A percentile compares a stretch with the other conserved stretches of the same genome.
Conservation (phyloP, 1,139 yeast genomes). For the Lodderomyces oxycetoniae region DNA sequence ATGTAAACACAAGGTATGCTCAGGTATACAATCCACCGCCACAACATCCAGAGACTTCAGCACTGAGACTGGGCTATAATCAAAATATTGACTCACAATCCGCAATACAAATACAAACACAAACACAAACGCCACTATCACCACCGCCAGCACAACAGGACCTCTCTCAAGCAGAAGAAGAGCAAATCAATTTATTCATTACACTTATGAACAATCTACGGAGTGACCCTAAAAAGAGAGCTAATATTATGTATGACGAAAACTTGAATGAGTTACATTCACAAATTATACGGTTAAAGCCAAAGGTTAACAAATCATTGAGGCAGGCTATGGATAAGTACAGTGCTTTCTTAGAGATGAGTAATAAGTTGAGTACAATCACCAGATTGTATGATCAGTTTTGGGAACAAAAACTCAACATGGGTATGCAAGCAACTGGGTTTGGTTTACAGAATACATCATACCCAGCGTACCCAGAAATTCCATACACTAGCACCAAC, state of each 20-base stretch:
- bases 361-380: conserved; percentile 76
- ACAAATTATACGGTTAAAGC: conserved; percentile 61
- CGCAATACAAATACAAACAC: conserved; percentile 1
- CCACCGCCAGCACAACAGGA: conserved; percentile 19
- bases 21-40: conserved; percentile 9
- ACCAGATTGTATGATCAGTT: conserved; percentile 74
- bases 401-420: conserved; percentile 60
- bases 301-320: conserved; percentile 67
- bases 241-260: conserved; percentile 57
- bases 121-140: conserved; percentile 5
- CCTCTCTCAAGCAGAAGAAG: conserved; percentile 59
- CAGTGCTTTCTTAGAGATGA: conserved; percentile 70
- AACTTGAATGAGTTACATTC: conserved; percentile 61
- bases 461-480: conserved; percentile 4
- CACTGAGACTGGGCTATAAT: too few relatives aligned
- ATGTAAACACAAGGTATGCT: conserved; percentile 3
- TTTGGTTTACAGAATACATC: conserved; percentile 2
- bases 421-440: conserved; percentile 39
- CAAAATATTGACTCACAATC: neutral
- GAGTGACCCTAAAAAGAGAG: conserved; percentile 43
- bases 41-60: too few relatives aligned
- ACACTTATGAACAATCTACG: conserved; percentile 55
- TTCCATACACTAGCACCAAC: conserved; percentile 3
- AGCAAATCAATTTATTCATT: conserved; percentile 64
- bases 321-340: conserved; percentile 62